phyloP scores from a whole-genome alignment of 768 basidiomycete genomes.

The Gloeopeniophorella convolvens region DNA sequence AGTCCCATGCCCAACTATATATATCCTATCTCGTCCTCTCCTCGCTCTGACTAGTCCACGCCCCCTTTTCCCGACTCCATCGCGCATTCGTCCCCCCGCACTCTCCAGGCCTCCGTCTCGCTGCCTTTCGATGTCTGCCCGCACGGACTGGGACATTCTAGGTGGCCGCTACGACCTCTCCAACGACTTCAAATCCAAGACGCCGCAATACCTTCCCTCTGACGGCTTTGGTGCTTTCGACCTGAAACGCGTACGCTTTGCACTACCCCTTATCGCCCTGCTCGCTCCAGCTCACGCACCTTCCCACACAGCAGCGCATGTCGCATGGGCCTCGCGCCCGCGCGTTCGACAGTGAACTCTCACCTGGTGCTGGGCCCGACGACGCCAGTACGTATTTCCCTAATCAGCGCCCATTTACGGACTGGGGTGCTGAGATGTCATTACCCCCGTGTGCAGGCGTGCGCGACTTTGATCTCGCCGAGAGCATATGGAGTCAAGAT shows the following conservation, averaged over 20 bases:
- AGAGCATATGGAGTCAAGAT: conserved; percentile 18
- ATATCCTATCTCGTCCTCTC: conserved; percentile 7
- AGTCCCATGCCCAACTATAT: not conserved
- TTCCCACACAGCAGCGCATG: not conserved
- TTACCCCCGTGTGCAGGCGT: not conserved
- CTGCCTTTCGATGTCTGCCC: conserved; percentile 3
- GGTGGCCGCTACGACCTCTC: conserved; percentile 1
- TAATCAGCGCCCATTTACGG: conserved; percentile 7
- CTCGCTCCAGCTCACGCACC: not conserved
- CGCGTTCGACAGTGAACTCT: not conserved
- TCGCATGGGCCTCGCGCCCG: not conserved
- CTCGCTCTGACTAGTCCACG: not conserved
- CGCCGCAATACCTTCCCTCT: conserved; percentile 9
- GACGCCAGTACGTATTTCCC: not conserved
- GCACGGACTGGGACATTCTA: conserved; percentile 2
- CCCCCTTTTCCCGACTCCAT: not conserved
- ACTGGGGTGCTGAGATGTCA: not conserved
- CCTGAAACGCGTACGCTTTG: not conserved
- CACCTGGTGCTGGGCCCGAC: not conserved
- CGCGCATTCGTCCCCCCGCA: not conserved
- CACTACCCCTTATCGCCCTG: not conserved
- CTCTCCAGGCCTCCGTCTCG: not conserved
- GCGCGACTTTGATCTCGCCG: conserved; percentile 17
- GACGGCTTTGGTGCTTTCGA: conserved; percentile 1
- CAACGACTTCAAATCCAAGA: not conserved